These are phyloP conservation scores for Saksenaea vasiformis DNA, from an alignment of 371 early-diverging fungal genomes.

Conservation along the genomic window DNA sequence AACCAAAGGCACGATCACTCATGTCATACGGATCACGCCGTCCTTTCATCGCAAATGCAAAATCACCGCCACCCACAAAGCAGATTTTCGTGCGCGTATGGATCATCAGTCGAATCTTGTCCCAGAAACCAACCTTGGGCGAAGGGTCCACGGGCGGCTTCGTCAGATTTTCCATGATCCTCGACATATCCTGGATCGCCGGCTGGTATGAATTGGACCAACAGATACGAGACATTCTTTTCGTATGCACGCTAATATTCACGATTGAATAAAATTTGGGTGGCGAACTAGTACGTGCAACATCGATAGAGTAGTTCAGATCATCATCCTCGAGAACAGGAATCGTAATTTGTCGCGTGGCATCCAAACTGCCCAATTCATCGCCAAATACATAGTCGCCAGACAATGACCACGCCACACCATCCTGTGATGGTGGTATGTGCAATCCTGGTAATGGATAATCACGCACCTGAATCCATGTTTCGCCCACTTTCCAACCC, in stretches of 20 bases:
- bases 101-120: conserved; percentile 69
- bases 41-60: conserved; percentile 52
- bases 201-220: conserved; percentile 72
- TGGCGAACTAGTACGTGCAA: conserved; percentile 60
- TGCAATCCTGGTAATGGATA: conserved; percentile 57
- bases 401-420: conserved; percentile 32
- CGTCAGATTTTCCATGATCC: conserved; percentile 64
- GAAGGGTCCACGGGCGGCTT: conserved; percentile 68
- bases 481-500: conserved; percentile 39
- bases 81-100: conserved; percentile 60
- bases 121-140: conserved; percentile 77
- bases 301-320: conserved; percentile 30
- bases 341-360: conserved; percentile 29
- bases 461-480: conserved; percentile 59
- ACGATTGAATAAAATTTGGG: conserved; percentile 66
- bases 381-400: conserved; percentile 51
- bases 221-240: conserved; percentile 38
- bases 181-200: conserved; percentile 63
- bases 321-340: conserved; percentile 16
- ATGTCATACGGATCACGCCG: conserved; percentile 51
- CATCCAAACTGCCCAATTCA: conserved; percentile 36
- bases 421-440: conserved; percentile 39
- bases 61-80: conserved; percentile 62
- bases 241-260: conserved; percentile 46
- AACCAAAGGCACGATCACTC: conserved; percentile 44